Evolutionary conservation across 495 filamentous ascomycete genomes (phyloP).

Genomic region (Hypoxylon subgilvum): DNA sequence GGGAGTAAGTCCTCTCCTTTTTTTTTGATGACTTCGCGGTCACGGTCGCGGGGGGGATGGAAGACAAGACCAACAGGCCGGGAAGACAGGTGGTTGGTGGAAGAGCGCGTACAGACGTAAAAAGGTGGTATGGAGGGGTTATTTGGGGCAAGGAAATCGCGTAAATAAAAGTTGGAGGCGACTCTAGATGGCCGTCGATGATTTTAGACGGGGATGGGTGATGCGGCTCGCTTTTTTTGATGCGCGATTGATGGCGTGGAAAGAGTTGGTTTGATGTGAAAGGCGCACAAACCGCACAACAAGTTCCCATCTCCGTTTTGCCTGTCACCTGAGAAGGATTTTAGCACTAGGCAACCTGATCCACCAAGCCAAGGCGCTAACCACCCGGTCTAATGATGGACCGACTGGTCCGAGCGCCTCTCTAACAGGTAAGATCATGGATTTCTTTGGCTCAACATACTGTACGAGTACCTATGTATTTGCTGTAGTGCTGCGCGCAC

Average conservation of each 20-base stretch:
- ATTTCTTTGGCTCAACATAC: neutral
- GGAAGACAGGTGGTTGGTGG: conserved; percentile 32
- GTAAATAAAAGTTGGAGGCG: conserved; percentile 50
- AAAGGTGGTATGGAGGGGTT: conserved; percentile 33
- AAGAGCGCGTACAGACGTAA: conserved; percentile 31
- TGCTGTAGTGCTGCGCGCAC: too few relatives aligned
- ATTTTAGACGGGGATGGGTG: conserved; percentile 58
- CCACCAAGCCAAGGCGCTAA: neutral
- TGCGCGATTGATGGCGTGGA: conserved; percentile 54
- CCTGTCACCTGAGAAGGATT: conserved; percentile 45
- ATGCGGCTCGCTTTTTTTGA: conserved; percentile 58
- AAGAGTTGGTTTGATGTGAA: conserved; percentile 58
- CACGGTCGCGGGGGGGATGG: conserved; percentile 33
- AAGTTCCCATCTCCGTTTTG: conserved; percentile 52
- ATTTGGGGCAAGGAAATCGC: conserved; percentile 46
- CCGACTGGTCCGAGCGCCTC: conserved; percentile 5
- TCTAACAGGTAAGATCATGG: neutral
- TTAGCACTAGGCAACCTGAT: conserved; percentile 23
- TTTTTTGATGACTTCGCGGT: conserved; percentile 5
- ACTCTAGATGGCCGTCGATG: conserved; percentile 58
- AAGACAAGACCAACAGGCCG: conserved; percentile 19
- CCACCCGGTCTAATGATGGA: conserved; percentile 25
- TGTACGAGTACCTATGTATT: too few relatives aligned
- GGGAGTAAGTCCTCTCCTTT: conserved; percentile 7
- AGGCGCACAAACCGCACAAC: conserved; percentile 59